These are phyloP conservation scores for Colletotrichum sp. DNA, from an alignment of 2,329 filamentous ascomycete genomes.

Conservation along the genomic window DNA sequence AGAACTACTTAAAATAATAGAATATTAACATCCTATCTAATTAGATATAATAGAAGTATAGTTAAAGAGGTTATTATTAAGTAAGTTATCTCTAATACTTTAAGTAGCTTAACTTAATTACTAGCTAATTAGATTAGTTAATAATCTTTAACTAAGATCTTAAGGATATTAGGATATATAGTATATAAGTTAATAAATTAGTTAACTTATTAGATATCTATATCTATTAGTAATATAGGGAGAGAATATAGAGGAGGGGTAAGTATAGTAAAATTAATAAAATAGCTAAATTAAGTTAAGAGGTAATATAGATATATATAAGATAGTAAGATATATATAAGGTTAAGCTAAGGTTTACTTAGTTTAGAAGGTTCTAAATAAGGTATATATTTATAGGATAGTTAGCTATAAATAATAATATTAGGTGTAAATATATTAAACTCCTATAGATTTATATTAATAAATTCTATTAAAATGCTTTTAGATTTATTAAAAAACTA, in stretches of 20 bases:
- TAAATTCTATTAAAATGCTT: too few relatives aligned
- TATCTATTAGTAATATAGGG: not conserved
- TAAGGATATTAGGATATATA: not conserved
- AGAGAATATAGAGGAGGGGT: not conserved
- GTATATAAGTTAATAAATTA: not conserved
- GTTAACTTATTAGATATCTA: not conserved
- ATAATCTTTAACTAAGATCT: not conserved
- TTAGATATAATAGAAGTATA: not conserved
- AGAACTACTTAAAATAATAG: not conserved
- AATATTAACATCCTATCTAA: not conserved
- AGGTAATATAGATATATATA: too few relatives aligned
- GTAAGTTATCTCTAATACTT: rapidly evolving
- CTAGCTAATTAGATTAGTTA: not conserved
- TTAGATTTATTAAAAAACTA: too few relatives aligned
- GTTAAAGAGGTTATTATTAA: not conserved
- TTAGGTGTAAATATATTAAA: too few relatives aligned
- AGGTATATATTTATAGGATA: too few relatives aligned
- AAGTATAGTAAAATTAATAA: too few relatives aligned
- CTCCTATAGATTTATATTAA: too few relatives aligned
- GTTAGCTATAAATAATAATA: too few relatives aligned
- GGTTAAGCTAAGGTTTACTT: too few relatives aligned
- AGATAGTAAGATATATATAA: too few relatives aligned
- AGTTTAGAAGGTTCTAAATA: too few relatives aligned
- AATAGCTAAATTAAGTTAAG: too few relatives aligned
- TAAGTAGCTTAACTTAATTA: not conserved